phyloP scores from a whole-genome alignment of 768 basidiomycete genomes.

The Amanita jacksonii region DNA sequence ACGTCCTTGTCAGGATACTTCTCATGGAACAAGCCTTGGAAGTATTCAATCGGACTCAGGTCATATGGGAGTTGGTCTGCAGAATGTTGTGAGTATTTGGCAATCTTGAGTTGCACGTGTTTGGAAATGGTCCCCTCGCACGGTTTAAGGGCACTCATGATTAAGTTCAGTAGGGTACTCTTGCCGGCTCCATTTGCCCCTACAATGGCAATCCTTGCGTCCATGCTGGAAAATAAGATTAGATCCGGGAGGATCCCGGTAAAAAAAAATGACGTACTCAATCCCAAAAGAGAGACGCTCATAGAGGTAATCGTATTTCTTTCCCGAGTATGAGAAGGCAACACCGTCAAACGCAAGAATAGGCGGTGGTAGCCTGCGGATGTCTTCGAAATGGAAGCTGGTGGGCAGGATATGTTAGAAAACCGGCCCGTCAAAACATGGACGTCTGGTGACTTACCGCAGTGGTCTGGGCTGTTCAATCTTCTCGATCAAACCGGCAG shows the following conservation, averaged over 20 bases:
- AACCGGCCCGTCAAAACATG: background rate
- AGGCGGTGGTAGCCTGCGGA: slow-evolving; percentile 88
- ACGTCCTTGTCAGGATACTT: slow-evolving; percentile 94
- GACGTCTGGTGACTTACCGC: slow-evolving; percentile 24
- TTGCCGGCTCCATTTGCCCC: slow-evolving; percentile 92
- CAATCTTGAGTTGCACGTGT: slow-evolving; percentile 85
- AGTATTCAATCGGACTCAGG: slow-evolving; percentile 85
- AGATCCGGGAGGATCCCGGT: background rate
- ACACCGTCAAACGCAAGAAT: slow-evolving; percentile 95
- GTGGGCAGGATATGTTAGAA: slow-evolving; percentile 1
- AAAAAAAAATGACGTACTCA: slow-evolving; percentile 46
- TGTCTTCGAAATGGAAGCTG: slow-evolving; percentile 92
- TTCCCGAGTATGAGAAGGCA: slow-evolving; percentile 92
- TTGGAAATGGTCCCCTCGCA: slow-evolving; percentile 81
- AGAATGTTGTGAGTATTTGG: slow-evolving; percentile 98
- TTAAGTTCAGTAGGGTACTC: slow-evolving; percentile 84
- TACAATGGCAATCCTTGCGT: slow-evolving; percentile 85
- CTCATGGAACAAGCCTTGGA: slow-evolving; percentile 66
- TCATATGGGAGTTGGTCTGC: slow-evolving; percentile 98
- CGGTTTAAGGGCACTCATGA: slow-evolving; percentile 77
- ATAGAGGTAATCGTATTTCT: slow-evolving; percentile 83
- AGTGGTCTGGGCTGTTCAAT: slow-evolving; percentile 66
- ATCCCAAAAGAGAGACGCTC: slow-evolving; percentile 71
- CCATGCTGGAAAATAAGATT: slow-evolving; percentile 81
- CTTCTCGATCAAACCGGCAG: slow-evolving; percentile 92